Conservation (phyloP, 2,329 filamentous ascomycete genomes). For the Microdochium trichocladiopsis region DNA sequence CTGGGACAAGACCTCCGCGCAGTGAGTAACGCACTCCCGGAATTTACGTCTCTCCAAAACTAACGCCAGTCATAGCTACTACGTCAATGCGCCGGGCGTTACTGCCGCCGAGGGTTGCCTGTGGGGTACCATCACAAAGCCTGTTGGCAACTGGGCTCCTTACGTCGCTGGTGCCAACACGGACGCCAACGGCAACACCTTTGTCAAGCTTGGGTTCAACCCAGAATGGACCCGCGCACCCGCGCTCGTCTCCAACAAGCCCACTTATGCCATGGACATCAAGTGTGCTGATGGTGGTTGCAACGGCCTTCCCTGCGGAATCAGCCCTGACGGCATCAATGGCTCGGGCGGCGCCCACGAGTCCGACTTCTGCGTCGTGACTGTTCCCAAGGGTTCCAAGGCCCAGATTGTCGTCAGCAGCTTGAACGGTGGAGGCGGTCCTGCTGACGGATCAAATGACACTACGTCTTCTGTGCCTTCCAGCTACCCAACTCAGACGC, state of each 20-base stretch:
- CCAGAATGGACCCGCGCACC: constrained; percentile 57
- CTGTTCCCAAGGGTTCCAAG: constrained; percentile 57
- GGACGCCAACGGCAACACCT: constrained; percentile 57
- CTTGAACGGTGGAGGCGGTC: constrained; percentile 32
- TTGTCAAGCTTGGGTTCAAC: constrained; percentile 71
- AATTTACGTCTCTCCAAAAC: not conserved
- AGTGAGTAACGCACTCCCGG: constrained; percentile 43
- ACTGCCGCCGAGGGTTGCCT: constrained; percentile 54
- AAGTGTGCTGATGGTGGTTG: constrained; percentile 60
- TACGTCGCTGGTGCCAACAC: constrained; percentile 74
- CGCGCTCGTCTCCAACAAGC: constrained; percentile 46
- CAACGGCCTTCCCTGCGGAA: constrained; percentile 67
- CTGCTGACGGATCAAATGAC: constrained; percentile 14
- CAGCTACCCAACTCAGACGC: constrained; percentile 7
- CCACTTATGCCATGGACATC: constrained; percentile 62
- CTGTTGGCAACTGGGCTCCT: constrained; percentile 69
- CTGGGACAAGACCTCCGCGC: constrained; percentile 66
- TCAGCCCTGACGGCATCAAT: constrained; percentile 56
- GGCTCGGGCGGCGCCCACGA: constrained; percentile 51
- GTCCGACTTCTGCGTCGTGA: constrained; percentile 69
- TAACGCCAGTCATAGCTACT: constrained; percentile 45
- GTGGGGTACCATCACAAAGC: constrained; percentile 58
- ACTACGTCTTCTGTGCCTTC: constrained; percentile 8
- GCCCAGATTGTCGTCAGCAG: constrained; percentile 61
- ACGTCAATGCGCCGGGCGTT: constrained; percentile 70